Percentiles rank a stretch among this genome's conserved stretches.
phyloP scores from a whole-genome alignment of 805 yeast species.

The Millerago galiae region DNA sequence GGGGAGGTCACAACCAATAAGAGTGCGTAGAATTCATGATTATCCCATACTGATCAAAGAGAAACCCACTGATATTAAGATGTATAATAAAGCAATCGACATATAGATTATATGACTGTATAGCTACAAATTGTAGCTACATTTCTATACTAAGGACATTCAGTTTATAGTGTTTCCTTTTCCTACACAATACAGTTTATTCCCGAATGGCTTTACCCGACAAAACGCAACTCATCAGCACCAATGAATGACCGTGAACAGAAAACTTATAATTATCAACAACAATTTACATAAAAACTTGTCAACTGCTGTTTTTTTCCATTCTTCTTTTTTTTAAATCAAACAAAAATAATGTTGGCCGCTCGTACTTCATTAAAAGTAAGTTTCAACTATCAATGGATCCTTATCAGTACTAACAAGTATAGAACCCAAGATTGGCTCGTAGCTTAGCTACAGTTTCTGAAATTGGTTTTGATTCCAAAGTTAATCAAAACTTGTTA shows the following conservation, averaged over 20 bases:
- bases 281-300: slow-evolving; percentile 5
- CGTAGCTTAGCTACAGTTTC: slow-evolving; percentile 38
- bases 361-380: slow-evolving; percentile 7
- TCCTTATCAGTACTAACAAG: neutral
- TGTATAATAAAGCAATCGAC: neutral
- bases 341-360: slow-evolving; percentile 8
- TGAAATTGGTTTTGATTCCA: slow-evolving; percentile 53
- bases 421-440: slow-evolving; percentile 14
- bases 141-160: neutral
- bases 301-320: slow-evolving; percentile 2
- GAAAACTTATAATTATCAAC: slow-evolving; percentile 1
- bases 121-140: neutral
- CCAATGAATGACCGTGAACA: slow-evolving; percentile 6
- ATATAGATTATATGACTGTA: neutral
- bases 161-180: no score
- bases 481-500: slow-evolving; percentile 73
- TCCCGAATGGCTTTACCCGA: neutral
- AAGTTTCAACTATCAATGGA: neutral
- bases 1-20: neutral
- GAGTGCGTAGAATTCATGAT: slow-evolving; percentile 1
- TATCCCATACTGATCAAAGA: neutral
- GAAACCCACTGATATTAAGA: neutral
- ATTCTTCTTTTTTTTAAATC: neutral
- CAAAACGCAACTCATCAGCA: neutral
- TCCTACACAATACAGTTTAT: neutral